A percentile compares a stretch with the other conserved stretches of the same genome.
These are phyloP conservation scores for Hansenula sp. DNA, from an alignment of 1,139 yeast genomes.

Conservation along the genomic window DNA sequence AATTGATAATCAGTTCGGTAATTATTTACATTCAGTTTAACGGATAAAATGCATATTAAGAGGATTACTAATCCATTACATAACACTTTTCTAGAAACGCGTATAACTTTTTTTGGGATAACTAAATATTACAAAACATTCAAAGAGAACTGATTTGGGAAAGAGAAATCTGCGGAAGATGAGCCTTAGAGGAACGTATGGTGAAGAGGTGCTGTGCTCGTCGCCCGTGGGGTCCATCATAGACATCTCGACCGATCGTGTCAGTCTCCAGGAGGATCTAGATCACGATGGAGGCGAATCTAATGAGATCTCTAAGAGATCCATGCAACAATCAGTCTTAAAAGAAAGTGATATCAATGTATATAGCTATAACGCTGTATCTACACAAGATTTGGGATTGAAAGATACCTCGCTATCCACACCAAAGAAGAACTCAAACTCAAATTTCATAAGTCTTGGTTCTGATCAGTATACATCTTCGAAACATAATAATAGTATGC, in stretches of 20 bases:
- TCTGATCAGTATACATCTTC: not conserved
- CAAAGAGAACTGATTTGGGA: too few species aligned
- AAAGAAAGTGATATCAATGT: not conserved
- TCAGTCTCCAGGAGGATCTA: not conserved
- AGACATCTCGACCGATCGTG: slow-evolving; percentile 1
- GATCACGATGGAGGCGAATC: not conserved
- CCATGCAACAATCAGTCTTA: not conserved
- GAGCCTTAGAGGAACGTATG: not conserved
- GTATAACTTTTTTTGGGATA: not conserved
- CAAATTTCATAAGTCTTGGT: not conserved
- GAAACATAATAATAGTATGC: not conserved
- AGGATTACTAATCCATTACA: too few species aligned
- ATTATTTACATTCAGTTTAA: too few species aligned
- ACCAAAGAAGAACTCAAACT: not conserved
- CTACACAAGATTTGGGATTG: not conserved
- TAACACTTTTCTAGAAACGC: not conserved
- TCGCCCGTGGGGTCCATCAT: slow-evolving; percentile 7
- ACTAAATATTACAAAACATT: too few species aligned
- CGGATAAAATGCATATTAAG: too few species aligned
- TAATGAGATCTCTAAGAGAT: not conserved
- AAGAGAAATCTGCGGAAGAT: not conserved
- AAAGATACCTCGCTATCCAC: not conserved
- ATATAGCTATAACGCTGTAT: not conserved
- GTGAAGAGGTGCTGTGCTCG: slow-evolving; percentile 6
- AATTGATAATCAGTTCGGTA: too few species aligned